A percentile compares a stretch with the other conserved stretches of the same genome.
Conservation (phyloP, 2,329 filamentous ascomycete genomes). For the Corniculantispora saksenae region DNA sequence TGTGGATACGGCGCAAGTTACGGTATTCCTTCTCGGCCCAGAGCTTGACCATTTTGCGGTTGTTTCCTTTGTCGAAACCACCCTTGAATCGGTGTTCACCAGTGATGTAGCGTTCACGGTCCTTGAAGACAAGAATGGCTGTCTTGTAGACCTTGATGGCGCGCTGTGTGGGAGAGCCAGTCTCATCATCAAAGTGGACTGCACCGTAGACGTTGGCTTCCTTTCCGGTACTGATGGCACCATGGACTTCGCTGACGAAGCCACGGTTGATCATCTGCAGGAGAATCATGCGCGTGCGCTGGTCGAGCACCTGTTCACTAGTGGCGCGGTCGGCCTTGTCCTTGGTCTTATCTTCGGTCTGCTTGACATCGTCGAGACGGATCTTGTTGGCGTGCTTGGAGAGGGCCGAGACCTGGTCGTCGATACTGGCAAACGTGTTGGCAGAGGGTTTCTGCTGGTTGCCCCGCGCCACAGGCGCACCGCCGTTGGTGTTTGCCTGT, state of each 20-base stretch:
- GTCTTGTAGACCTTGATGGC: slow-evolving; percentile 99
- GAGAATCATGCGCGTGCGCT: slow-evolving; percentile 90
- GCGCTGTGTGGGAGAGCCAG: slow-evolving; percentile 64
- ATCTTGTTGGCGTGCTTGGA: slow-evolving; percentile 85
- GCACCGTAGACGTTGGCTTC: slow-evolving; percentile 98
- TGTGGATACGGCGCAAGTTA: slow-evolving; percentile 82
- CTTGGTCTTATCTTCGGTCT: slow-evolving; percentile 58
- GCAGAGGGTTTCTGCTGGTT: slow-evolving; percentile 78
- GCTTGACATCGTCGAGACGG: slow-evolving; percentile 68
- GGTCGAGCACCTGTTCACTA: slow-evolving; percentile 91
- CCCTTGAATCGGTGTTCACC: slow-evolving; percentile 90
- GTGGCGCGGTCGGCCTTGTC: slow-evolving; percentile 94
- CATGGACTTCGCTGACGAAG: slow-evolving; percentile 87
- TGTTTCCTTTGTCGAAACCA: slow-evolving; percentile 92
- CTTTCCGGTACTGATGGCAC: slow-evolving; percentile 93
- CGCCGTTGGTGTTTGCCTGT: slow-evolving; percentile 55
- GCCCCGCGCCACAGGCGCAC: slow-evolving; percentile 62
- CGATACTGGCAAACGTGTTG: slow-evolving; percentile 77
- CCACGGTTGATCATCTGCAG: slow-evolving; percentile 94
- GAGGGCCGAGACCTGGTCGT: slow-evolving; percentile 85
- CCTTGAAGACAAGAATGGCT: slow-evolving; percentile 95
- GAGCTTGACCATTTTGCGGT: slow-evolving; percentile 94
- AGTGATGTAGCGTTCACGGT: slow-evolving; percentile 91
- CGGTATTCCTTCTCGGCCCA: slow-evolving; percentile 99
- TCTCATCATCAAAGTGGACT: slow-evolving; percentile 59